Percentiles rank a stretch among this genome's conserved stretches.
Evolutionary conservation across 139 green algal species (phyloP).

Genomic region (Pleodorina starrii): DNA sequence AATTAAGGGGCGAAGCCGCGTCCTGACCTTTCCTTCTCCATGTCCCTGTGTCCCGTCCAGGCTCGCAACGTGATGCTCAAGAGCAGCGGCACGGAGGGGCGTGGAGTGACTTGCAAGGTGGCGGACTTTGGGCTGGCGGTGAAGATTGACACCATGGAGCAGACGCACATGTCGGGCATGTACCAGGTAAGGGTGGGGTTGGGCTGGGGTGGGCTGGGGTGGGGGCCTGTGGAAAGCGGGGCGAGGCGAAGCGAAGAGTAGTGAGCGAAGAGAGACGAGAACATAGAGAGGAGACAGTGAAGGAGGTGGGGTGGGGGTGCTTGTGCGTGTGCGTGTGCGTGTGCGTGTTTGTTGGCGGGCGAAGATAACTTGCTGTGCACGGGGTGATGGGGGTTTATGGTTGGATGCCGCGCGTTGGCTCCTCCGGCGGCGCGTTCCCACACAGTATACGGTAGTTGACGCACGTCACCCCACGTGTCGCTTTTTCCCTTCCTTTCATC

Average conservation of each 20-base stretch:
- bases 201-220: background rate
- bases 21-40: no score
- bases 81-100: slow-evolving; percentile 51
- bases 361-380: no score
- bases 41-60: slow-evolving; percentile 4
- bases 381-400: no score
- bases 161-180: slow-evolving; percentile 68
- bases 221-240: background rate
- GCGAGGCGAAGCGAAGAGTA: background rate
- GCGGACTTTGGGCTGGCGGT: slow-evolving; percentile 72
- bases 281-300: background rate
- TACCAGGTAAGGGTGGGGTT: slow-evolving; percentile 50
- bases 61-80: slow-evolving; percentile 75
- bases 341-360: no score
- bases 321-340: no score
- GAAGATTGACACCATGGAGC: slow-evolving; percentile 62
- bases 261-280: background rate
- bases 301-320: no score
- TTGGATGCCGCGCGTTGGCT: no score
- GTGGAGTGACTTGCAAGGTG: slow-evolving; percentile 64
- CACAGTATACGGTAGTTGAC: no score
- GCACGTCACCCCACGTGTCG: background rate
- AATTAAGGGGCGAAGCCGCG: no score
- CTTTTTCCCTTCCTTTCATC: no score
- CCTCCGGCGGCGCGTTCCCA: no score